Conservation (phyloP, 108 stramenopile genomes). For the Chaetoceros muelleri region DNA sequence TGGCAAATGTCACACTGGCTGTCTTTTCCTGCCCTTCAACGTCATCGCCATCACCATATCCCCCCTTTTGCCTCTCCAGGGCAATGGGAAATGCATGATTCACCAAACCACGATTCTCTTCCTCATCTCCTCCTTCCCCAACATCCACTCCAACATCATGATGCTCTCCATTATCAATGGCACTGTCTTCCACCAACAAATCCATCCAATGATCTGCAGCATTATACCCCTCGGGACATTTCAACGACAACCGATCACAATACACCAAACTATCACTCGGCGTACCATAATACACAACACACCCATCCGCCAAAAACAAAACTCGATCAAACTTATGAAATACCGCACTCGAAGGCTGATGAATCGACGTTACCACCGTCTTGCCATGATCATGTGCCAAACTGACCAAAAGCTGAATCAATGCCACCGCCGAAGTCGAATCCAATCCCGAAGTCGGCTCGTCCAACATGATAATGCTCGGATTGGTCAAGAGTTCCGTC, state of each 20-base stretch:
- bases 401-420: conserved; percentile 36
- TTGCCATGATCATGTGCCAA: conserved; percentile 32
- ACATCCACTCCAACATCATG: conserved; percentile 4
- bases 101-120: neutral
- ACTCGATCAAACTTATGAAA: conserved; percentile 58
- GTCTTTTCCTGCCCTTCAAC: neutral
- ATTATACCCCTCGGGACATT: conserved; percentile 62
- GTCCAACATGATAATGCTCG: conserved; percentile 55
- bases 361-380: conserved; percentile 62
- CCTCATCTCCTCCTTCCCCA: neutral
- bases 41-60: neutral
- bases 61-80: neutral
- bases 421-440: conserved; percentile 44
- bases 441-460: conserved; percentile 82
- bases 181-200: conserved; percentile 40
- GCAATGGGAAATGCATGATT: neutral
- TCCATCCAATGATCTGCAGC: conserved; percentile 79
- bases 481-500: conserved; percentile 61
- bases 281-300: conserved; percentile 68
- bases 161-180: conserved; percentile 20
- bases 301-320: conserved; percentile 48
- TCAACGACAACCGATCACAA: conserved; percentile 19
- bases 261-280: conserved; percentile 37
- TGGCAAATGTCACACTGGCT: conserved; percentile 2
- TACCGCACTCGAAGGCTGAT: conserved; percentile 60